phyloP scores from a whole-genome alignment of 1,284 basidiomycete genomes.

The Vanrija sp. region DNA sequence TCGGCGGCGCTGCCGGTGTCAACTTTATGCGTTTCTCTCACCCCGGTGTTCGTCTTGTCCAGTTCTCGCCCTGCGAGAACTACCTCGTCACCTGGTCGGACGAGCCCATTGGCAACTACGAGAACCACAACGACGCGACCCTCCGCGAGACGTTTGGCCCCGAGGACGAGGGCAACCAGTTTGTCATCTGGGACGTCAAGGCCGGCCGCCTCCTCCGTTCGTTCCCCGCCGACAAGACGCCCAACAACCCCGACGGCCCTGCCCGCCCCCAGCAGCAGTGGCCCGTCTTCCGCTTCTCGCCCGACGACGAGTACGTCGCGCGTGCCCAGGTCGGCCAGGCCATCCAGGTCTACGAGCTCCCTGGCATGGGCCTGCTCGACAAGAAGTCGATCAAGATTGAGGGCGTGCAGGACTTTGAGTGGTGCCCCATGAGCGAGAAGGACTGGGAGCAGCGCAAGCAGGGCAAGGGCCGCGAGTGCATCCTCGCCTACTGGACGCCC shows the following conservation, averaged over 20 bases:
- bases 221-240: conserved; percentile 62
- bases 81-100: conserved; percentile 98
- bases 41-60: conserved; percentile 90
- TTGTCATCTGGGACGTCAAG: conserved; percentile 97
- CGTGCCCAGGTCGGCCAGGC: conserved; percentile 82
- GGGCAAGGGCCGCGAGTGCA: conserved; percentile 66
- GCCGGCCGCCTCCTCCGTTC: conserved; percentile 88
- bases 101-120: conserved; percentile 84
- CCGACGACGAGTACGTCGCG: conserved; percentile 93
- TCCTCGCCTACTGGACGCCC: conserved; percentile 96
- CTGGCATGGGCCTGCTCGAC: conserved; percentile 88
- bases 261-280: conserved; percentile 55
- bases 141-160: conserved; percentile 56
- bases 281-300: conserved; percentile 97
- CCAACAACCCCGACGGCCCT: conserved; percentile 51
- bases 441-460: conserved; percentile 71
- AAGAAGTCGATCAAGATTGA: conserved; percentile 99
- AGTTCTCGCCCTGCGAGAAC: conserved; percentile 96
- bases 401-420: conserved; percentile 97
- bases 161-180: conserved; percentile 93
- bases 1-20: conserved; percentile 45
- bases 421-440: conserved; percentile 91
- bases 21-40: conserved; percentile 74
- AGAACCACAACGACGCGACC: conserved; percentile 59
- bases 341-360: conserved; percentile 95